Conservation (phyloP, 2,329 filamentous ascomycete genomes). For the Sarocladiaceae sp. region DNA sequence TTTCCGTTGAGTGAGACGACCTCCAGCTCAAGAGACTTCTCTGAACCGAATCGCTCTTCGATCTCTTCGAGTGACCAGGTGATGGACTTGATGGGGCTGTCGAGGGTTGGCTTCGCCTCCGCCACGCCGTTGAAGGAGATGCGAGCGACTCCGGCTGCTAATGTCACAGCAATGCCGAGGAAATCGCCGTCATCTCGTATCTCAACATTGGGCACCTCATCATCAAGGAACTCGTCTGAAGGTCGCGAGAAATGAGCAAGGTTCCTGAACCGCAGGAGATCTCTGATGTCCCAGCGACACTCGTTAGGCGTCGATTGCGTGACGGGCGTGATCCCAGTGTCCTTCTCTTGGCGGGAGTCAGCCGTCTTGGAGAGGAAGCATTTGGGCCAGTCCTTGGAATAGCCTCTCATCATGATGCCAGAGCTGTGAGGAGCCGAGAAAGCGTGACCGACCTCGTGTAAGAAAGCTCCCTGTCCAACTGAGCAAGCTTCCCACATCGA, state of each 20-base stretch:
- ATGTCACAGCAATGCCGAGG: slow-evolving; percentile 16
- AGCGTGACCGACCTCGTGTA: slow-evolving; percentile 65
- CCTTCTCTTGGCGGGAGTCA: slow-evolving; percentile 21
- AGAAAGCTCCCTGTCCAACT: slow-evolving; percentile 59
- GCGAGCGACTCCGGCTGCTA: slow-evolving; percentile 14
- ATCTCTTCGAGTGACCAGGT: slow-evolving; percentile 21
- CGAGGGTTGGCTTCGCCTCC: slow-evolving; percentile 10
- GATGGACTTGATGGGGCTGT: slow-evolving; percentile 7
- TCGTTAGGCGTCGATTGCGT: slow-evolving; percentile 41
- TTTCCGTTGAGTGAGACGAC: slow-evolving; percentile 35
- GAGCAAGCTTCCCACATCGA: slow-evolving; percentile 39
- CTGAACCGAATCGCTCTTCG: slow-evolving; percentile 23
- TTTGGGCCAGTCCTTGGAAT: slow-evolving; percentile 34
- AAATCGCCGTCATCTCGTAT: slow-evolving; percentile 15
- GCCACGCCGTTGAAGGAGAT: slow-evolving; percentile 13
- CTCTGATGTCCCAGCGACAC: slow-evolving; percentile 62
- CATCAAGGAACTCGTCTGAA: slow-evolving; percentile 40
- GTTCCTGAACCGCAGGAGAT: slow-evolving; percentile 60
- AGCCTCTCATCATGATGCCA: slow-evolving; percentile 54
- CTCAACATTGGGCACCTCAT: slow-evolving; percentile 10
- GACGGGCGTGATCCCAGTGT: slow-evolving; percentile 14
- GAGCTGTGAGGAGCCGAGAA: slow-evolving; percentile 64
- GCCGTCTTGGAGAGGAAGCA: slow-evolving; percentile 31
- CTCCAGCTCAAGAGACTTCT: slow-evolving; percentile 23
- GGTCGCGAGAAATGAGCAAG: slow-evolving; percentile 64